Base-by-base conservation (phyloP, 2,329 filamentous ascomycete genomes). In the Trichoderma sp. region DNA sequence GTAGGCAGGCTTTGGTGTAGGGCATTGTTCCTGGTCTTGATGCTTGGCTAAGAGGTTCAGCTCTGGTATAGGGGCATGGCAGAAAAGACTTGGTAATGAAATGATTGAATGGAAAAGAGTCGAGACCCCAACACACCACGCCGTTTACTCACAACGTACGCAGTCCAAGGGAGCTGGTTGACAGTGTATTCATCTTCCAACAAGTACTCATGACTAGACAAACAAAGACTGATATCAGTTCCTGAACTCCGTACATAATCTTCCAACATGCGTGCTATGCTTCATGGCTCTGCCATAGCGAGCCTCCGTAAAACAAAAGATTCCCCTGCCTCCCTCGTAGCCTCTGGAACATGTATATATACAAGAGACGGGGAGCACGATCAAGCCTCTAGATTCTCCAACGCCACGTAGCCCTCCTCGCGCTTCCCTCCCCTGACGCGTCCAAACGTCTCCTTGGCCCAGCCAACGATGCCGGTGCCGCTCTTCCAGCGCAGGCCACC, bases 391-490 rank as follows among this genome's bases (percentile, higher is more conserved):
- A 87, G 72, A 61, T 80, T 82, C 60, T 82, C 78, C 68, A 89
- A 74, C 62, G 85, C 84, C 54, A 89, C 83, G 70, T 89, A 89
- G 5, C 85, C 85, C 54, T 81, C 83, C 28, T 83, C 82, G 66
- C 80, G 78, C 67, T 77, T 77, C 58, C 72, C 78, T 57, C 77
- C 72, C 21, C 76, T 72, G 21, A 81, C 68, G 24, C 73, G 71
- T 26, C 74, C 71, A 1, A 79, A 69, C 50, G 79, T 69, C 68
- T 83, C 82, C 48, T 77, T 73, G 10, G 78, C 73, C 69, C 80
- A 79, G 5, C 77, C 78, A 17, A 81, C 72, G 15, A 83, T 57
- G 6, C 80, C 76, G 52, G 77, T 77, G 26, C 81, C 80, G 52
- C 76, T 76, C 69, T 75, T 79, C 72, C 77, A 78, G 68, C 73